phyloP scores from a whole-genome alignment of 1,139 yeast species.

The Kazachstania sp. region DNA sequence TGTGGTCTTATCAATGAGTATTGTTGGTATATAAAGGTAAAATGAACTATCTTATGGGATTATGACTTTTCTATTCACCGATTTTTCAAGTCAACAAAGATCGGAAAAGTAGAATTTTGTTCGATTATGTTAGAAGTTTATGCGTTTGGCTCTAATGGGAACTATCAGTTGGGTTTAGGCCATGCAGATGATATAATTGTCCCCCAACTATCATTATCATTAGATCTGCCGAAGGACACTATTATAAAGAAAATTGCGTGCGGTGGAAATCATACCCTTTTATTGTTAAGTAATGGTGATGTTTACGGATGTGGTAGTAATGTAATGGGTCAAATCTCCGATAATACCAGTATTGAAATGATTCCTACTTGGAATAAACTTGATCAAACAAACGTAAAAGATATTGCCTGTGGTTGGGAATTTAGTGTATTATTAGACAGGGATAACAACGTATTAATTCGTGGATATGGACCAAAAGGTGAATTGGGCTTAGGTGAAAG shows the following conservation, averaged over 20 bases:
- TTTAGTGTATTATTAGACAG: slow-evolving; percentile 47
- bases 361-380: slow-evolving; percentile 5
- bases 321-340: slow-evolving; percentile 38
- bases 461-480: slow-evolving; percentile 64
- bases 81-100: no score
- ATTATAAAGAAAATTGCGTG: slow-evolving; percentile 39
- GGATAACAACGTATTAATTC: slow-evolving; percentile 38
- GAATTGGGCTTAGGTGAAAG: slow-evolving; percentile 58
- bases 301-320: slow-evolving; percentile 57
- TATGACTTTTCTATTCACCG: no score
- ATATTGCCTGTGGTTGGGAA: slow-evolving; percentile 63
- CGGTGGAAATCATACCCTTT: slow-evolving; percentile 84
- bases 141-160: slow-evolving; percentile 81
- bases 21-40: no score
- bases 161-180: slow-evolving; percentile 61
- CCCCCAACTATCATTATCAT: slow-evolving; percentile 17
- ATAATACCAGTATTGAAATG: slow-evolving; percentile 4
- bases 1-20: no score
- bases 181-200: slow-evolving; percentile 44
- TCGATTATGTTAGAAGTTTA: slow-evolving; percentile 8
- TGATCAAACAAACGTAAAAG: slow-evolving; percentile 17
- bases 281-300: slow-evolving; percentile 46
- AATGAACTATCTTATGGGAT: no score
- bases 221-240: slow-evolving; percentile 24
- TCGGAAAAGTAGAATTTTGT: neutral